Base-by-base conservation (phyloP, 139 green algal genomes). In the Pycnococcus provasolii region DNA sequence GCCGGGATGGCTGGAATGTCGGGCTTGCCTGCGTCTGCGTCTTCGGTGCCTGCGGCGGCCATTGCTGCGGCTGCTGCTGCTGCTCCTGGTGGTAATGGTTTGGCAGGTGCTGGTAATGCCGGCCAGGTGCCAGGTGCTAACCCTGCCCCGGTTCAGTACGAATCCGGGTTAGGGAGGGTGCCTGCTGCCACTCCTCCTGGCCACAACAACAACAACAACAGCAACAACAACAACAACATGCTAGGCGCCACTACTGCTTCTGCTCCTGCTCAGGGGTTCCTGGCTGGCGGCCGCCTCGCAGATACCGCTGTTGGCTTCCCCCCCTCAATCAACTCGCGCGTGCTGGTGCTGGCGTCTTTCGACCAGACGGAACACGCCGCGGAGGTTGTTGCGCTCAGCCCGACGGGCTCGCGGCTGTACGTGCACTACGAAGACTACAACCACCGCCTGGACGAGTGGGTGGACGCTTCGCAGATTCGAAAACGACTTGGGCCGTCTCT, bases 351-450 rank as follows among this genome's bases (percentile, higher is more conserved):
- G 13, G 58, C 58, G 26, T 45, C n/a, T 4, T 64, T 64, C 58
- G 62, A 68, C 47, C 41, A 26, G 13, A 44, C 6, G 1, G 2
- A 42, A 7, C 46, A 68, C 43, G 43, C 3, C 6, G 45, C 62
- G 26, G 8, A 44, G 45, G 62, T 68, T 37, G 26, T 58, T 45
- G 43, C 1, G 3, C 60, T 2, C 2, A 9, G n/a, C 60, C 37
- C 60, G 60, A 66, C 60, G 60, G 13, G 60, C 37, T 26, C 60
- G 60, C n/a, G 60, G 4, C 39, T 37, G 2, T 64, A 71, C 53
- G 53, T 64, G 45, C 52, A 71, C 50, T 57, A 71, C 50, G 48
- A 41, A n/a, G 65, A 63, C 6, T 51, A 53, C 65, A 51, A 71
- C 50, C 37, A 44, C 26, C 43, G 53, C 39, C 50, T 66, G 9